Conservation (phyloP, 331 rosid species). For the Malus hybrid region DNA sequence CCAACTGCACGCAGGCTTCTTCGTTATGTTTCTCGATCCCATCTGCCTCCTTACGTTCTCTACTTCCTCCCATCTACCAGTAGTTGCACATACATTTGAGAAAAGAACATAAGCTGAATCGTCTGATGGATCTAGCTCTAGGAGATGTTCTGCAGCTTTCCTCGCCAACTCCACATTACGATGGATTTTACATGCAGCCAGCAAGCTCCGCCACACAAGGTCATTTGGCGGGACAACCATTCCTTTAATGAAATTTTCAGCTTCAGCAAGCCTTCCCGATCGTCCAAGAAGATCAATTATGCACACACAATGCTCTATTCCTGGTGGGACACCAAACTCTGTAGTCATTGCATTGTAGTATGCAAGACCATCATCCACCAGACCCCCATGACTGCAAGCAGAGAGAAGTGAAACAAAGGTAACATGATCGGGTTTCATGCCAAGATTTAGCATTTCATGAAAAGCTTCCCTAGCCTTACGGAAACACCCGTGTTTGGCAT, state of each 20-base stretch:
- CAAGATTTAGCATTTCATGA: constrained; percentile 64
- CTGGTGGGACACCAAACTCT: constrained; percentile 43
- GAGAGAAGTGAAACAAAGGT: constrained; percentile 90
- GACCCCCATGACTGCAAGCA: constrained; percentile 87
- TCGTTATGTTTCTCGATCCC: constrained; percentile 55
- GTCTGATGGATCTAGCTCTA: constrained; percentile 58
- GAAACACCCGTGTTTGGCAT: constrained; percentile 75
- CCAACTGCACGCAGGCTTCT: constrained; percentile 92
- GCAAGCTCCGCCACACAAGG: constrained; percentile 78
- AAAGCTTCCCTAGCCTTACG: constrained; percentile 60
- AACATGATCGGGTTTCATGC: constrained; percentile 68
- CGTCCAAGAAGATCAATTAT: constrained; percentile 92
- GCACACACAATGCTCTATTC: constrained; percentile 84
- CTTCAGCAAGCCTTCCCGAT: constrained; percentile 80
- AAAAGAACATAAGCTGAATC: constrained; percentile 91
- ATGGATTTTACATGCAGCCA: constrained; percentile 77
- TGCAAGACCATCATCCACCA: constrained; percentile 84
- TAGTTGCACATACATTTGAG: constrained; percentile 74
- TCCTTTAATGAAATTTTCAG: constrained; percentile 50
- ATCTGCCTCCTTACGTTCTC: constrained; percentile 68
- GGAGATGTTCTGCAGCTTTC: constrained; percentile 62
- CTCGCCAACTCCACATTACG: constrained; percentile 63
- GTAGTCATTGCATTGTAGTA: constrained; percentile 60
- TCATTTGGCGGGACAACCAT: constrained; percentile 68
- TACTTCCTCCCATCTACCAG: constrained; percentile 74